phyloP scores from a whole-genome alignment of 129 eudicot species.

The Sambucus nigra region DNA sequence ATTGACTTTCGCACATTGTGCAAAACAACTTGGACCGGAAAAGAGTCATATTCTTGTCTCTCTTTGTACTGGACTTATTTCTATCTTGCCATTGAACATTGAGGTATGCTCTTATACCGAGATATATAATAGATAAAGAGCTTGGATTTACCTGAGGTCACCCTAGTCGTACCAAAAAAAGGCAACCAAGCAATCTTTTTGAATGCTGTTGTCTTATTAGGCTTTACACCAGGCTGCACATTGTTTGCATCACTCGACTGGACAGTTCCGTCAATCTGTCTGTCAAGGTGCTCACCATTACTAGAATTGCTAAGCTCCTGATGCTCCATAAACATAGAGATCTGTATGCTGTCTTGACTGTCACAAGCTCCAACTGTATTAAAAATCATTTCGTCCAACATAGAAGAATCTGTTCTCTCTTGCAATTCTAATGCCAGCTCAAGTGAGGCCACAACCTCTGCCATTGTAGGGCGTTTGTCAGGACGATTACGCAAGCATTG shows the following conservation, averaged over 20 bases:
- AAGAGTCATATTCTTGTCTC: no score
- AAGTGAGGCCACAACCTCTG: slow-evolving; percentile 30
- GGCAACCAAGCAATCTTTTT: not conserved
- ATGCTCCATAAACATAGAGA: not conserved
- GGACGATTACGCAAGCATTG: slow-evolving; percentile 24
- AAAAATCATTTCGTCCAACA: not conserved
- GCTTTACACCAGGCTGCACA: not conserved
- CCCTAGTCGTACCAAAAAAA: not conserved
- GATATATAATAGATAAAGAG: not conserved
- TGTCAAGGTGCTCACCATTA: not conserved
- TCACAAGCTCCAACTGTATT: not conserved
- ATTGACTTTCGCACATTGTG: no score
- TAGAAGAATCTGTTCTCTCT: slow-evolving; percentile 3
- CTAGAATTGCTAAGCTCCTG: not conserved
- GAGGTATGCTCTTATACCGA: no score
- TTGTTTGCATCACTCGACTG: not conserved
- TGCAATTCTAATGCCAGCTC: slow-evolving; percentile 23
- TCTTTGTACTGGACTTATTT: no score
- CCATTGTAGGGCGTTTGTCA: slow-evolving; percentile 36
- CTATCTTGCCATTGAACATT: no score
- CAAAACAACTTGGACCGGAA: no score
- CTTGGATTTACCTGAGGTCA: not conserved
- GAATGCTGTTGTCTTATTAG: not conserved
- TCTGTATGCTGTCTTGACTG: not conserved
- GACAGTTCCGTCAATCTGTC: not conserved